phyloP scores from a whole-genome alignment of 192 early-diverging fungal genomes.

The Radiomyces spectabilis region DNA sequence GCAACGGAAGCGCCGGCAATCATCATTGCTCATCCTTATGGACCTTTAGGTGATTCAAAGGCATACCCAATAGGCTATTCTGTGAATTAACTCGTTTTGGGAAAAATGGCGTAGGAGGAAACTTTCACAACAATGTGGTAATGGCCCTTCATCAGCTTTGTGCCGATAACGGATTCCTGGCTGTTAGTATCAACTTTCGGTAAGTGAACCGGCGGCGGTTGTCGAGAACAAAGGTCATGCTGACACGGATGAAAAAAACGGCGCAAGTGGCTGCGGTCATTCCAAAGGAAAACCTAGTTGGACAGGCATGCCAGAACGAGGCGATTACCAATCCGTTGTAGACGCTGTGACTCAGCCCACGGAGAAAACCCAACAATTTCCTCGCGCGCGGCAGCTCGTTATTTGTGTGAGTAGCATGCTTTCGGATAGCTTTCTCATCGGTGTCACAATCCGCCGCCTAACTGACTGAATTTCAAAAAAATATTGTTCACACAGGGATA shows the following conservation, averaged over 20 bases:
- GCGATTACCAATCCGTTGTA: slow-evolving; percentile 9
- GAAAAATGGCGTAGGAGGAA: not conserved
- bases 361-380: not conserved
- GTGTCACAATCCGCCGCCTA: not conserved
- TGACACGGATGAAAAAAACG: no score
- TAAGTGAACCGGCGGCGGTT: no score
- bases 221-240: no score
- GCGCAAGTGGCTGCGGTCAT: slow-evolving; percentile 1
- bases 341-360: not conserved
- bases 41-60: slow-evolving; percentile 7
- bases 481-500: slow-evolving; percentile 10
- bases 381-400: not conserved
- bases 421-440: not conserved
- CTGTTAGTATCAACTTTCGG: slow-evolving; percentile 14
- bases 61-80: not conserved
- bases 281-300: slow-evolving; percentile 8
- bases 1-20: not conserved
- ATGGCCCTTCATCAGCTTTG: not conserved
- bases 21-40: slow-evolving; percentile 14
- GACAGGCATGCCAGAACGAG: slow-evolving; percentile 9
- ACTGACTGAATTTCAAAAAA: no score
- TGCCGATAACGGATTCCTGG: not conserved
- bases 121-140: slow-evolving; percentile 10
- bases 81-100: not conserved
- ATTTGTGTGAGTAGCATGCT: slow-evolving; percentile 1